A percentile compares a stretch with the other conserved stretches of the same genome.
Conservation (phyloP, 2,329 filamentous ascomycete genomes). For the Aspergillus sp. region DNA sequence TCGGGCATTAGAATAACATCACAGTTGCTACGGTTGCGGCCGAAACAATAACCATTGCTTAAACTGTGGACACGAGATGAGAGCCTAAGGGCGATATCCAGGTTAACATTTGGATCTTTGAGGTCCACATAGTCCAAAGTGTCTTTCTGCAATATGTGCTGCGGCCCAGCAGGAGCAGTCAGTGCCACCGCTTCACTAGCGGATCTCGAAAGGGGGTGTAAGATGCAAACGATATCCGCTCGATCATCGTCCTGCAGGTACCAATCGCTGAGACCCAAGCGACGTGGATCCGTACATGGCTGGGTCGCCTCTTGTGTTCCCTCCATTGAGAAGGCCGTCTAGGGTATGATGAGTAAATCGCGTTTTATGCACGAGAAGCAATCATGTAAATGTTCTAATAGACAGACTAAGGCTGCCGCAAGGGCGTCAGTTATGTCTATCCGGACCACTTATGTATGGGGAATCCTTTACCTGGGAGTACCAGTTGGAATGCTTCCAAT, state of each 20-base stretch:
- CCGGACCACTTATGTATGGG: constrained; percentile 5
- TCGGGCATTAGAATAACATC: constrained; percentile 64
- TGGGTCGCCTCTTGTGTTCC: constrained; percentile 62
- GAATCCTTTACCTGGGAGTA: background rate
- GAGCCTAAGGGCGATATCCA: constrained; percentile 70
- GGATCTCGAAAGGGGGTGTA: constrained; percentile 67
- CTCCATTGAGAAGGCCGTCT: constrained; percentile 26
- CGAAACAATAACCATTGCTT: constrained; percentile 71
- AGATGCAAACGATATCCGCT: constrained; percentile 79
- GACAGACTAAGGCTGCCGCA: constrained; percentile 1
- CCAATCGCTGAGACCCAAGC: constrained; percentile 70
- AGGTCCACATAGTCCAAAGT: constrained; percentile 33
- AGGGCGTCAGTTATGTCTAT: too few relatives aligned
- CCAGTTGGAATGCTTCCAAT: background rate
- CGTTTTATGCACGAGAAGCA: constrained; percentile 17
- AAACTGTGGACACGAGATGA: constrained; percentile 65
- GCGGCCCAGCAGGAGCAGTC: constrained; percentile 44
- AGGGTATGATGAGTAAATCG: constrained; percentile 13
- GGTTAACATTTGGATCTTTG: constrained; percentile 20
- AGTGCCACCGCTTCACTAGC: constrained; percentile 63
- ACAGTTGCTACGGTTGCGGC: constrained; percentile 62
- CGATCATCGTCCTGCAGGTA: constrained; percentile 75
- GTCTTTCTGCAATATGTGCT: constrained; percentile 53
- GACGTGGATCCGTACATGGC: constrained; percentile 69
- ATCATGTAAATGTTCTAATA: constrained; percentile 14